These are phyloP conservation scores for Scheffersomyces stipitis DNA, from an alignment of 805 yeast genomes.

Conservation along the genomic window DNA sequence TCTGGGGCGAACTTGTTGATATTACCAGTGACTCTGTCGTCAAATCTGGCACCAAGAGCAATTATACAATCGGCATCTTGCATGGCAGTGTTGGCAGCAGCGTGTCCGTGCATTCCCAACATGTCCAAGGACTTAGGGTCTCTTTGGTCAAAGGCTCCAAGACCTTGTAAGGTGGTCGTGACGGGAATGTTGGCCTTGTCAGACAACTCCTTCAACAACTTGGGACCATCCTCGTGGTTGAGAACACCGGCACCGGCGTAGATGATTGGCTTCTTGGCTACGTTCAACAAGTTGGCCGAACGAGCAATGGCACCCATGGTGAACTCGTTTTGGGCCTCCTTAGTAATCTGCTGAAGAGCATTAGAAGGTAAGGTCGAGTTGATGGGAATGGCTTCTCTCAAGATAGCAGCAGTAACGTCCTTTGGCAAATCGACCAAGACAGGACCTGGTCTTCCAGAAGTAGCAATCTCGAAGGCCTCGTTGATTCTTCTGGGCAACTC, in stretches of 20 bases:
- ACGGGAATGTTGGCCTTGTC: conserved; percentile 94
- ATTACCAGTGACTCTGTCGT: conserved; percentile 94
- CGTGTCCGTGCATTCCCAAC: conserved; percentile 98
- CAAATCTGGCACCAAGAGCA: conserved; percentile 96
- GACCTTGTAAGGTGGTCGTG: conserved; percentile 90
- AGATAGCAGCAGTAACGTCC: conserved; percentile 92
- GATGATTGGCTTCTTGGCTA: conserved; percentile 83
- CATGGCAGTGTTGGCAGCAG: conserved; percentile 91
- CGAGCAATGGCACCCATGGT: conserved; percentile 71
- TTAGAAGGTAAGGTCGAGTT: conserved; percentile 72
- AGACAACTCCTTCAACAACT: conserved; percentile 73
- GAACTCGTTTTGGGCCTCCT: conserved; percentile 68
- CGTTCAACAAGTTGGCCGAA: conserved; percentile 75
- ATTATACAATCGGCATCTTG: conserved; percentile 91
- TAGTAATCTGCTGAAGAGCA: conserved; percentile 69
- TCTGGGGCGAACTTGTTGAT: conserved; percentile 88
- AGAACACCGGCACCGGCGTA: conserved; percentile 93
- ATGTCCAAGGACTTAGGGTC: conserved; percentile 90
- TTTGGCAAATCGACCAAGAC: conserved; percentile 96
- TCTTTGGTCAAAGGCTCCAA: conserved; percentile 92
- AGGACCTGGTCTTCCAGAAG: conserved; percentile 96
- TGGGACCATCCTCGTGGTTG: conserved; percentile 78
- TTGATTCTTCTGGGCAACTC: conserved; percentile 94
- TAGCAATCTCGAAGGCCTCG: conserved; percentile 97
- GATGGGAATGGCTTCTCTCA: conserved; percentile 83